Conservation (phyloP, 345 rosid species). For the Aegle marmelos region DNA sequence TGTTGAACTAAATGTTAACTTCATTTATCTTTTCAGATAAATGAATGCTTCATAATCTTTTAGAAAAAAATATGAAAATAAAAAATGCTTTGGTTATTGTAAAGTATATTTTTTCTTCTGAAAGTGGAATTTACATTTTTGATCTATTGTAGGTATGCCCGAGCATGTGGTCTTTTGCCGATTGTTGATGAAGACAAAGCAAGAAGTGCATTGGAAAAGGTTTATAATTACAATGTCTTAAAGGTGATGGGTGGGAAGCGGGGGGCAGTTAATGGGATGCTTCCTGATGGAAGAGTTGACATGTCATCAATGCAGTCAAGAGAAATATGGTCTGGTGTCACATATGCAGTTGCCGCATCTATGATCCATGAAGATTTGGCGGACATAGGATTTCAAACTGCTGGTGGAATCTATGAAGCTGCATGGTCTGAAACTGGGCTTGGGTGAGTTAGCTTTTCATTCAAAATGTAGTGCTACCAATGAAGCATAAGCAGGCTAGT, state of each 20-base stretch:
- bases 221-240: constrained; percentile 71
- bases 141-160: constrained; percentile 58
- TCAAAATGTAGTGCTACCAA: background rate
- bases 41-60: background rate
- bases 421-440: constrained; percentile 84
- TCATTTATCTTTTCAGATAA: background rate
- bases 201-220: constrained; percentile 60
- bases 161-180: constrained; percentile 76
- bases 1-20: constrained; percentile 8
- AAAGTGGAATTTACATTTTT: background rate
- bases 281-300: constrained; percentile 51
- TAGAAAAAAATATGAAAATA: background rate
- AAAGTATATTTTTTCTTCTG: background rate
- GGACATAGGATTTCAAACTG: constrained; percentile 76
- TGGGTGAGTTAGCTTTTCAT: constrained; percentile 46
- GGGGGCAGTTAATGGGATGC: constrained; percentile 97
- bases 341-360: constrained; percentile 84
- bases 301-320: constrained; percentile 76
- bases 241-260: constrained; percentile 77
- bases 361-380: constrained; percentile 80
- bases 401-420: constrained; percentile 70
- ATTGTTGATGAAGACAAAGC: constrained; percentile 73
- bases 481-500: background rate
- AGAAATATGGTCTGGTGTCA: constrained; percentile 96
- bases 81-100: background rate